Evolutionary conservation across 2,329 filamentous ascomycete genomes (phyloP).

Genomic region (Sporothrix curviconia): DNA sequence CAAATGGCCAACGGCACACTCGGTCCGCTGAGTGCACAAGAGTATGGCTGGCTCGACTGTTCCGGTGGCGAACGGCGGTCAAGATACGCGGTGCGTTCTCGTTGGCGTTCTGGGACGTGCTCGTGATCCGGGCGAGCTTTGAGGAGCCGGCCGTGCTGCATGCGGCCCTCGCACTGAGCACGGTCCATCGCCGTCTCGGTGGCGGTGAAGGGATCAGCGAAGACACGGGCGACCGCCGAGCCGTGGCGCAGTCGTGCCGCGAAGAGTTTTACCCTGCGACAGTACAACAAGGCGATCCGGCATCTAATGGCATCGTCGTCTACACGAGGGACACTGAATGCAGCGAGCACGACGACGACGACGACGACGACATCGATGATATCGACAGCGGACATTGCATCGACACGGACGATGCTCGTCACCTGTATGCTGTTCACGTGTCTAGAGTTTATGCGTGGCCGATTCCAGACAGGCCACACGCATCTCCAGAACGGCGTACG

Average conservation of each 20-base stretch:
- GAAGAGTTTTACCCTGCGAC: constrained; percentile 5
- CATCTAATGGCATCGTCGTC: not conserved
- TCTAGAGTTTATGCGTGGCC: constrained; percentile 3
- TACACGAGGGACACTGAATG: not conserved
- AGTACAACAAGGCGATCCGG: constrained; percentile 6
- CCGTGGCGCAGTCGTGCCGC: not conserved
- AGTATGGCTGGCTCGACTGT: constrained; percentile 3
- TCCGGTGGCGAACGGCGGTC: not conserved
- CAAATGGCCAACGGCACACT: not conserved
- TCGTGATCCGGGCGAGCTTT: not conserved
- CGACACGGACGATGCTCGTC: not conserved
- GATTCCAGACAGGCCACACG: not conserved
- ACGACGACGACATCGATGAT: too few species aligned
- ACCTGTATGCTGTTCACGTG: constrained; percentile 3
- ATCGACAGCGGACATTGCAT: too few species aligned
- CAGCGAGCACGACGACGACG: too few species aligned
- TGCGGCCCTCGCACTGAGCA: not conserved
- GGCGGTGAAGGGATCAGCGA: not conserved
- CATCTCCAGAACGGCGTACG: not conserved
- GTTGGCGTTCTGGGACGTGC: constrained; percentile 5
- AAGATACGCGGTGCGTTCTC: not conserved
- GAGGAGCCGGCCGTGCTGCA: constrained; percentile 2
- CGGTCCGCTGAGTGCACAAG: not conserved
- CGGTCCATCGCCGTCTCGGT: not conserved
- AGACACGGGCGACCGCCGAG: not conserved